Evolutionary conservation across 176 grass and related monocot species (phyloP).

Genomic region (Oryza punctata): DNA sequence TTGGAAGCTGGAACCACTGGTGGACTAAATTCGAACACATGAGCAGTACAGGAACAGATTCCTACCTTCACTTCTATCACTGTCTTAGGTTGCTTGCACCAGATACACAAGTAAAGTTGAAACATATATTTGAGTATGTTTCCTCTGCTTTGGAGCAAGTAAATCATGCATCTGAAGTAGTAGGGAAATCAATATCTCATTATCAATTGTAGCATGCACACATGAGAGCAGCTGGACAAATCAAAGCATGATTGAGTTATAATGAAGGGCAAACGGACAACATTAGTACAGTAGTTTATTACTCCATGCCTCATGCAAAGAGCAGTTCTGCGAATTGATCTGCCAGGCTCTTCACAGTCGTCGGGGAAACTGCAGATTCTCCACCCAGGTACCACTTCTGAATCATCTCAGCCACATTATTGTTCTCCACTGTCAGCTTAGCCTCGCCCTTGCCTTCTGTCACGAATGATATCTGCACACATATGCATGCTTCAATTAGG

Average conservation of each 20-base stretch:
- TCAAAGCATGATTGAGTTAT: not conserved
- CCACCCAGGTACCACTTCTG: constrained; percentile 88
- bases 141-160: not conserved
- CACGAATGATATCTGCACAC: constrained; percentile 59
- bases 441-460: constrained; percentile 69
- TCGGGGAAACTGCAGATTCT: constrained; percentile 52
- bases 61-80: constrained; percentile 6
- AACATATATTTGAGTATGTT: not conserved
- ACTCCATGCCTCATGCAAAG: constrained; percentile 23
- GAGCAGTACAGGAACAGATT: not conserved
- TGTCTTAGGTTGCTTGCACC: not conserved
- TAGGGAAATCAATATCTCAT: not conserved
- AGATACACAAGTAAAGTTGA: not conserved
- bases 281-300: not conserved
- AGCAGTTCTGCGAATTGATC: constrained; percentile 47
- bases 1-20: constrained; percentile 4
- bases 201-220: not conserved
- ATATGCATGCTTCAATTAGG: not conserved
- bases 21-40: not conserved
- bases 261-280: not conserved
- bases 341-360: constrained; percentile 58
- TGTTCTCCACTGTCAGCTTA: constrained; percentile 58
- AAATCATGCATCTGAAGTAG: not conserved
- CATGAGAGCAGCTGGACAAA: not conserved
- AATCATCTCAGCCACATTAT: constrained; percentile 61